Evolutionary conservation across 805 yeast species (phyloP).

Genomic region (Millerago galiae): DNA sequence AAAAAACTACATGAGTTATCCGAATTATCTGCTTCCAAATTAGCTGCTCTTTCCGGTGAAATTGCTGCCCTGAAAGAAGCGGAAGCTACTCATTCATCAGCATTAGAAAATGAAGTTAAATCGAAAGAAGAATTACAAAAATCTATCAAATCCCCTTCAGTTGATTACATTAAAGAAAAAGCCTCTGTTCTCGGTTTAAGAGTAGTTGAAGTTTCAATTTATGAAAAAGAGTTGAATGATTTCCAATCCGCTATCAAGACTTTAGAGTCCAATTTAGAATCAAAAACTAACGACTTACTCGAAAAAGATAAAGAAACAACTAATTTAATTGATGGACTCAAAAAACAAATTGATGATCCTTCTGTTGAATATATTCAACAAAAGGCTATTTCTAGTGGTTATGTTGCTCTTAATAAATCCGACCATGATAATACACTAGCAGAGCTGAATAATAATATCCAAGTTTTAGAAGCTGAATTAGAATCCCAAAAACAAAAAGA

Average conservation of each 20-base stretch:
- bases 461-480: conserved; percentile 15
- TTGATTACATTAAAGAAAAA: conserved; percentile 23
- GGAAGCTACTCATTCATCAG: background rate
- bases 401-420: background rate
- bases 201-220: conserved; percentile 8
- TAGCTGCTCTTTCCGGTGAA: conserved; percentile 1
- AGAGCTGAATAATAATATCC: conserved; percentile 6
- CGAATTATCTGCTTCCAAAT: conserved; percentile 1
- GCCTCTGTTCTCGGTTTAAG: conserved; percentile 22
- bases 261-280: conserved; percentile 1
- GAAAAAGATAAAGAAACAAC: conserved; percentile 4
- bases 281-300: background rate
- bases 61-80: conserved; percentile 2
- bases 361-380: conserved; percentile 23
- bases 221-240: conserved; percentile 6
- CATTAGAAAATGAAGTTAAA: background rate
- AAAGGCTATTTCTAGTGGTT: conserved; percentile 16
- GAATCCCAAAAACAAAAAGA: background rate
- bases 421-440: background rate
- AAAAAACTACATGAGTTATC: conserved; percentile 4
- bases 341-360: conserved; percentile 22
- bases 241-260: background rate
- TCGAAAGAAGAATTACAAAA: conserved; percentile 7
- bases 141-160: conserved; percentile 25
- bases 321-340: conserved; percentile 2